Percentiles rank a stretch among this genome's conserved stretches.
These are phyloP conservation scores for Trichoderma harzianum DNA, from an alignment of 2,329 filamentous ascomycete species.

Conservation along the genomic window DNA sequence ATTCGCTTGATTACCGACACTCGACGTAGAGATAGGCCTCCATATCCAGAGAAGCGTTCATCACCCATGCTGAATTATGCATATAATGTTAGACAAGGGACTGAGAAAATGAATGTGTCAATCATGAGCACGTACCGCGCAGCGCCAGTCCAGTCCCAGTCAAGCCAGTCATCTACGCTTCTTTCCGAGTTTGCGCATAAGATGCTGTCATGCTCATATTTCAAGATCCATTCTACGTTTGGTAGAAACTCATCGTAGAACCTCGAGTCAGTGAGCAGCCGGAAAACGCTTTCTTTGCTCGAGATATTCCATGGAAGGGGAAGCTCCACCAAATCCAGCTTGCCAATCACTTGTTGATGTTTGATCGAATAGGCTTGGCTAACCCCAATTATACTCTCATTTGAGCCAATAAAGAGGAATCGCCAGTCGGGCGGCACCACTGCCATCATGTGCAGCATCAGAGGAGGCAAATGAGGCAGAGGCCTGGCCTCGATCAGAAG, in stretches of 20 bases:
- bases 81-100: not conserved
- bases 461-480: slow-evolving; percentile 47
- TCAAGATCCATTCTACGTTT: slow-evolving; percentile 51
- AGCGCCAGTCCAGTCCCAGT: slow-evolving; percentile 54
- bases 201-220: slow-evolving; percentile 55
- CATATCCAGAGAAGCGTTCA: slow-evolving; percentile 50
- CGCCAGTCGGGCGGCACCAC: slow-evolving; percentile 57
- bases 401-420: slow-evolving; percentile 54
- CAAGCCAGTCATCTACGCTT: slow-evolving; percentile 51
- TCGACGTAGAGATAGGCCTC: slow-evolving; percentile 52
- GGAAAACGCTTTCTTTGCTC: slow-evolving; percentile 46
- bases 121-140: slow-evolving; percentile 36
- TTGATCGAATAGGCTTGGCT: slow-evolving; percentile 45
- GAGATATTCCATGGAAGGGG: slow-evolving; percentile 47
- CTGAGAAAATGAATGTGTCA: not conserved
- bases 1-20: slow-evolving; percentile 49
- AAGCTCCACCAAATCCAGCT: slow-evolving; percentile 49
- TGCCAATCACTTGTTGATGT: slow-evolving; percentile 48
- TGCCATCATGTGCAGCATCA: slow-evolving; percentile 54
- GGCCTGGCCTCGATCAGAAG: slow-evolving; percentile 54
- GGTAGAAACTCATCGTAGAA: slow-evolving; percentile 53
- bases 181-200: slow-evolving; percentile 52
- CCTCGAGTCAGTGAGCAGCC: slow-evolving; percentile 47
- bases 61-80: slow-evolving; percentile 27
- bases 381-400: slow-evolving; percentile 45